Evolutionary conservation across 2,329 filamentous ascomycete genomes (phyloP).

Genomic region (Beauveria brongniartii): DNA sequence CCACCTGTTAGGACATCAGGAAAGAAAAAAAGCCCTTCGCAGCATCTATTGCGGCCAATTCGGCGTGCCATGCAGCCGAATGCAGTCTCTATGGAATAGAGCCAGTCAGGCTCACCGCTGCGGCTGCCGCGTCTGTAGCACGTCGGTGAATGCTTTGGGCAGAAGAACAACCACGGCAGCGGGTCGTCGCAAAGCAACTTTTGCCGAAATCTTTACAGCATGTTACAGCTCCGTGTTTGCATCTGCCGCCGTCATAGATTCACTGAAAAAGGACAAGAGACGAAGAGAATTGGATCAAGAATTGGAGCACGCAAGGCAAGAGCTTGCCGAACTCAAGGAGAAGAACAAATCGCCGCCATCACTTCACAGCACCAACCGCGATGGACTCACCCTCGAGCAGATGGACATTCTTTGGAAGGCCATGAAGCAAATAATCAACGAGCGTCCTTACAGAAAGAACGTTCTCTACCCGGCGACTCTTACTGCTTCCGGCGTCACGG

Average conservation of each 20-base stretch:
- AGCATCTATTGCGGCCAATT: not conserved
- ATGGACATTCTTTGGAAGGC: slow-evolving; percentile 25
- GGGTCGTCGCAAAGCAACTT: slow-evolving; percentile 39
- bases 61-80: slow-evolving; percentile 34
- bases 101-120: slow-evolving; percentile 56
- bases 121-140: slow-evolving; percentile 54
- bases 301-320: slow-evolving; percentile 46
- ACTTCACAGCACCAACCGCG: slow-evolving; percentile 9
- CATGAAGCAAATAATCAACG: slow-evolving; percentile 23
- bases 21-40: not conserved
- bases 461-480: slow-evolving; percentile 23
- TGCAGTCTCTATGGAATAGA: slow-evolving; percentile 63
- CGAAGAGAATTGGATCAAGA: slow-evolving; percentile 53
- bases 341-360: slow-evolving; percentile 19
- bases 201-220: slow-evolving; percentile 53
- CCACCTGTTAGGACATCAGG: not conserved
- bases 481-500: slow-evolving; percentile 20
- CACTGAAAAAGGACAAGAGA: slow-evolving; percentile 47
- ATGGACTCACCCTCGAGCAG: slow-evolving; percentile 19
- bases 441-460: slow-evolving; percentile 30
- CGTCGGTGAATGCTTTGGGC: slow-evolving; percentile 38
- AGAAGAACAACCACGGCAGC: slow-evolving; percentile 43
- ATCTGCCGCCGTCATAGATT: slow-evolving; percentile 55
- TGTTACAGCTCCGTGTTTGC: slow-evolving; percentile 62
- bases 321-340: slow-evolving; percentile 32